These are phyloP conservation scores for Ilex paraguariensis DNA, from an alignment of 305 asterid species.

Conservation along the genomic window DNA sequence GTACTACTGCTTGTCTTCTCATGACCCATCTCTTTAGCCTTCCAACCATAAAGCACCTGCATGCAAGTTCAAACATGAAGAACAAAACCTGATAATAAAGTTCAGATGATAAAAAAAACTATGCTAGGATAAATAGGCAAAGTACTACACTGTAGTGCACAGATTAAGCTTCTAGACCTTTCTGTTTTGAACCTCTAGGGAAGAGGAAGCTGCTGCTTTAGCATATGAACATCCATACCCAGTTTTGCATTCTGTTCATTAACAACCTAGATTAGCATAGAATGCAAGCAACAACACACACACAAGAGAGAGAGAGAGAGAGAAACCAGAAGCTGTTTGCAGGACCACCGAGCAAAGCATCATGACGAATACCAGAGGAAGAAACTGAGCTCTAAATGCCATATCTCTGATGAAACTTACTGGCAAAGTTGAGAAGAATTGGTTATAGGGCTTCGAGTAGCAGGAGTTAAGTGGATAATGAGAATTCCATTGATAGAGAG, in stretches of 20 bases:
- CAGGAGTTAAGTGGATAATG: slow-evolving; percentile 2
- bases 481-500: background rate
- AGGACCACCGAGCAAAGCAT: slow-evolving; percentile 19
- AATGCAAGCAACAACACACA: background rate
- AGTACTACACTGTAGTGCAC: too few species aligned
- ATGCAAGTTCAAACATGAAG: background rate
- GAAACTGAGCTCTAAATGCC: slow-evolving; percentile 18
- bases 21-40: slow-evolving; percentile 33
- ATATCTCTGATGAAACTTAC: background rate
- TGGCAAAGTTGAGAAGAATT: background rate
- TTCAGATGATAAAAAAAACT: background rate
- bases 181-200: too few species aligned
- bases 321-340: slow-evolving; percentile 32
- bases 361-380: slow-evolving; percentile 20
- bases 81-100: background rate
- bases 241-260: too few species aligned
- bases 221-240: too few species aligned
- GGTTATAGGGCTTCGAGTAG: background rate
- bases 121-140: too few species aligned
- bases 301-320: slow-evolving; percentile 16
- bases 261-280: background rate
- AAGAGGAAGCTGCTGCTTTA: too few species aligned
- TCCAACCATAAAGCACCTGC: slow-evolving; percentile 26
- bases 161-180: too few species aligned
- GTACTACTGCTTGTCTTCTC: slow-evolving; percentile 5